Conservation (phyloP, 768 basidiomycete genomes). For the Russula virescens region DNA sequence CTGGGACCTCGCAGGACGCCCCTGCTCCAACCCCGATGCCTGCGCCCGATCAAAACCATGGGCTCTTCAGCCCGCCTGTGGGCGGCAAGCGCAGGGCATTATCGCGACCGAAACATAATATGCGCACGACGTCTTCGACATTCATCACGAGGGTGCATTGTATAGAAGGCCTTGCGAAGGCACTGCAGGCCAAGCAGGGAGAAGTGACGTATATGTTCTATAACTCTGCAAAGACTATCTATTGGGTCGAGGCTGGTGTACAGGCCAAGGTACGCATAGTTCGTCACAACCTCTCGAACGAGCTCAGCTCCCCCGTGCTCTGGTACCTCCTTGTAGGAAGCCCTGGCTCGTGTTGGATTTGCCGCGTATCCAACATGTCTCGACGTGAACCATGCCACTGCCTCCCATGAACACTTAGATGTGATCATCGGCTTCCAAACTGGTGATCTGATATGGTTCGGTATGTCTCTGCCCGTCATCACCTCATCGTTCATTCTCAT, state of each 20-base stretch:
- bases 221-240: slow-evolving; percentile 75
- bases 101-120: slow-evolving; percentile 82
- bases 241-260: slow-evolving; percentile 83
- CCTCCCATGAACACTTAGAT: slow-evolving; percentile 74
- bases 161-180: slow-evolving; percentile 67
- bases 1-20: slow-evolving; percentile 27
- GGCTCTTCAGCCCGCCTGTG: slow-evolving; percentile 47
- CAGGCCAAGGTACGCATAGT: slow-evolving; percentile 63
- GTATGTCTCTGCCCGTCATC: slow-evolving; percentile 37
- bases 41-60: slow-evolving; percentile 40
- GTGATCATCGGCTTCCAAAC: slow-evolving; percentile 88
- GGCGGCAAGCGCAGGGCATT: slow-evolving; percentile 57
- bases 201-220: slow-evolving; percentile 84
- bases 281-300: not conserved
- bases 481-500: slow-evolving; percentile 12
- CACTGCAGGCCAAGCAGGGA: slow-evolving; percentile 72
- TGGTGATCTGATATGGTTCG: slow-evolving; percentile 96
- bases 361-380: slow-evolving; percentile 87
- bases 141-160: slow-evolving; percentile 87
- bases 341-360: slow-evolving; percentile 79
- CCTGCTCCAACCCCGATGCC: slow-evolving; percentile 37
- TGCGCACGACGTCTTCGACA: slow-evolving; percentile 85
- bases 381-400: slow-evolving; percentile 75
- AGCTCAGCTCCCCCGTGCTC: not conserved
- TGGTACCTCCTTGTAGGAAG: slow-evolving; percentile 51